phyloP scores from a whole-genome alignment of 164 flowering plant species.

The Vitis amurensis region DNA sequence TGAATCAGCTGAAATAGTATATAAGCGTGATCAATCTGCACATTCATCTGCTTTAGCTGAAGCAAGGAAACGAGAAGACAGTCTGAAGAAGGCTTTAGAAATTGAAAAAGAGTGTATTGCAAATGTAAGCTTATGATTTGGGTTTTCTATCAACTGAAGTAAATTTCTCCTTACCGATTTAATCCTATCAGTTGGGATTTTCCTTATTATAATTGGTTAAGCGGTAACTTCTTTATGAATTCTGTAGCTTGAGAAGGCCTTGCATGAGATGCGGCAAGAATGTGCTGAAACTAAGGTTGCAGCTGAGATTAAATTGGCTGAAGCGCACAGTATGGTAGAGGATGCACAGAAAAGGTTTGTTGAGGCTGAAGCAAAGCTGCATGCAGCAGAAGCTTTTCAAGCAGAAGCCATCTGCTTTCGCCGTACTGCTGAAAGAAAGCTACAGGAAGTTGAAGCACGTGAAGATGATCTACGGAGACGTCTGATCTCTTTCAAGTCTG shows the following conservation, averaged over 20 bases:
- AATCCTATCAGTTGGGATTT: background rate
- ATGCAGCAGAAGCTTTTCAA: conserved; percentile 73
- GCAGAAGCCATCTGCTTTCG: conserved; percentile 66
- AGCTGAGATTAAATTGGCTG: conserved; percentile 68
- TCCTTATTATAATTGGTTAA: background rate
- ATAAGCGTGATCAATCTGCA: conserved; percentile 60
- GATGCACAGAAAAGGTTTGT: conserved; percentile 59
- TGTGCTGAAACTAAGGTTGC: conserved; percentile 80
- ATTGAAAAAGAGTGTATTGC: conserved; percentile 81
- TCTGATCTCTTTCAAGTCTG: conserved; percentile 55
- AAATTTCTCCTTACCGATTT: background rate
- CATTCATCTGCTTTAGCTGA: conserved; percentile 68
- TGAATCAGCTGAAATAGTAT: conserved; percentile 51
- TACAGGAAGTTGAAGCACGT: conserved; percentile 86
- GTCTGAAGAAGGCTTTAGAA: conserved; percentile 70
- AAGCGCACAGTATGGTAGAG: conserved; percentile 66
- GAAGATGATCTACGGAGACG: conserved; percentile 85
- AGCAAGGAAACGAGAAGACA: conserved; percentile 75
- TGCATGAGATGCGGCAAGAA: conserved; percentile 94
- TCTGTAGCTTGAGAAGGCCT: conserved; percentile 82
- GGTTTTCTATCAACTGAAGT: background rate
- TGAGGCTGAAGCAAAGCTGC: conserved; percentile 71
- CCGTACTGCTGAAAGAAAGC: conserved; percentile 75
- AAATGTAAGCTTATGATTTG: conserved; percentile 50
- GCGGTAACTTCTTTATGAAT: background rate